phyloP scores from a whole-genome alignment of 2,329 filamentous ascomycete genomes.

The Arachnomyces sp. region DNA sequence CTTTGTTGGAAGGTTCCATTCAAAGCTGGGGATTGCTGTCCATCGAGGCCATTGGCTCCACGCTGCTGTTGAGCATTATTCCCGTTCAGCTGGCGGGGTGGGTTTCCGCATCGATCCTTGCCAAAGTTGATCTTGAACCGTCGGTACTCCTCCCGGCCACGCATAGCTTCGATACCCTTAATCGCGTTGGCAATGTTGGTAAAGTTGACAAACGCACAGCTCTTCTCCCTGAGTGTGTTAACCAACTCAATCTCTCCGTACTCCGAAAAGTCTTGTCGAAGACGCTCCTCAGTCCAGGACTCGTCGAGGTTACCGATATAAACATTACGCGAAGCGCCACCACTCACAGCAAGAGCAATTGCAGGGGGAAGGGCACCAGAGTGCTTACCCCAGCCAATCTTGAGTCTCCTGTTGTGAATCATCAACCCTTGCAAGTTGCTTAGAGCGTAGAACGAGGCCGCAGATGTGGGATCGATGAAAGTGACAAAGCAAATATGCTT shows the following conservation, averaged over 20 bases:
- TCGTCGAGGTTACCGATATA: slow-evolving; percentile 98
- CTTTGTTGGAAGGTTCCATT: slow-evolving; percentile 48
- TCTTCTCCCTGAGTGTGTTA: slow-evolving; percentile 95
- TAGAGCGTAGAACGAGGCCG: slow-evolving; percentile 93
- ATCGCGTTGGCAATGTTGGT: slow-evolving; percentile 99
- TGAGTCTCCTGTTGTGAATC: slow-evolving; percentile 96
- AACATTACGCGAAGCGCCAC: slow-evolving; percentile 94
- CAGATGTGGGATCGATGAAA: slow-evolving; percentile 96
- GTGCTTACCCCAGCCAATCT: slow-evolving; percentile 99
- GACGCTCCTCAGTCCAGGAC: slow-evolving; percentile 90
- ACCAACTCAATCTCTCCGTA: slow-evolving; percentile 97
- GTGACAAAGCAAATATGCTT: slow-evolving; percentile 99
- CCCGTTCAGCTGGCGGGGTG: slow-evolving; percentile 73
- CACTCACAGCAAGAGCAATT: slow-evolving; percentile 90
- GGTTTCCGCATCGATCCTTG: slow-evolving; percentile 95
- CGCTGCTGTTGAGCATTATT: slow-evolving; percentile 50
- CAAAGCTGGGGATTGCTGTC: slow-evolving; percentile 47
- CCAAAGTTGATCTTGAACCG: slow-evolving; percentile 99
- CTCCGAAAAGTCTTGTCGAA: slow-evolving; percentile 93
- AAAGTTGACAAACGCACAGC: slow-evolving; percentile 98
- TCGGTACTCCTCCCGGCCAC: slow-evolving; percentile 91
- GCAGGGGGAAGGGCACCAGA: slow-evolving; percentile 92
- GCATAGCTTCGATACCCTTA: slow-evolving; percentile 94
- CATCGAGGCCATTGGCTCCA: slow-evolving; percentile 49
- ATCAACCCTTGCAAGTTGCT: slow-evolving; percentile 97